phyloP scores from a whole-genome alignment of 305 asterid genomes.

The Fraxinus sp. region DNA sequence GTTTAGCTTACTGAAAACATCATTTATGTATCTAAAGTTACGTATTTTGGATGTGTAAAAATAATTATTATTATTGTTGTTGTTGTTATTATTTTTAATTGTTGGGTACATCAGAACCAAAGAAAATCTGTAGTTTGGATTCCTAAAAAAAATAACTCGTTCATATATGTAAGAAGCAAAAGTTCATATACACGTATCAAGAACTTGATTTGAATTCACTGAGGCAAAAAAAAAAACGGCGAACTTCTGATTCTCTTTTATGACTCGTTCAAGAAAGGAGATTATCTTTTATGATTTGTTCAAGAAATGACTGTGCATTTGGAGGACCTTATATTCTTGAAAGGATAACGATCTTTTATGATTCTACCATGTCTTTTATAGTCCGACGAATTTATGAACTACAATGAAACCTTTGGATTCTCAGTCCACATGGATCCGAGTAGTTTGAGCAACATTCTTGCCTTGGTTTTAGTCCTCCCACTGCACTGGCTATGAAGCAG shows the following conservation, averaged over 20 bases:
- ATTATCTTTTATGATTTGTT: too few species aligned
- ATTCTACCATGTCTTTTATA: not conserved
- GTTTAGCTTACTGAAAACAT: not conserved
- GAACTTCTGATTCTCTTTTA: not conserved
- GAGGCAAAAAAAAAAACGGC: too few species aligned
- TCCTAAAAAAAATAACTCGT: not conserved
- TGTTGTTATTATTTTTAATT: too few species aligned
- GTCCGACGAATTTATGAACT: not conserved
- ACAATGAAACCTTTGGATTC: constrained; percentile 10
- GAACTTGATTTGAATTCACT: not conserved
- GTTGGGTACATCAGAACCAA: not conserved
- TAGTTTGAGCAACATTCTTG: constrained; percentile 46
- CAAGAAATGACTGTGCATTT: not conserved
- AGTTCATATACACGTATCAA: not conserved
- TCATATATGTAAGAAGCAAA: not conserved
- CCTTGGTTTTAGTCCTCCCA: constrained; percentile 45
- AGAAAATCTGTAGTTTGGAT: too few species aligned
- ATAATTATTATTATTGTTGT: too few species aligned
- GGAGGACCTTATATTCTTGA: not conserved
- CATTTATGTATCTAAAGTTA: not conserved
- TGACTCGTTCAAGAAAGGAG: not conserved
- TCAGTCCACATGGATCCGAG: constrained; percentile 38
- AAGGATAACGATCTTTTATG: not conserved
- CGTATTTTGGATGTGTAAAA: not conserved
- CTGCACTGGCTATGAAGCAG: constrained; percentile 58